These are phyloP conservation scores for Rosa persica DNA, from an alignment of 306 rosid genomes.

Conservation along the genomic window DNA sequence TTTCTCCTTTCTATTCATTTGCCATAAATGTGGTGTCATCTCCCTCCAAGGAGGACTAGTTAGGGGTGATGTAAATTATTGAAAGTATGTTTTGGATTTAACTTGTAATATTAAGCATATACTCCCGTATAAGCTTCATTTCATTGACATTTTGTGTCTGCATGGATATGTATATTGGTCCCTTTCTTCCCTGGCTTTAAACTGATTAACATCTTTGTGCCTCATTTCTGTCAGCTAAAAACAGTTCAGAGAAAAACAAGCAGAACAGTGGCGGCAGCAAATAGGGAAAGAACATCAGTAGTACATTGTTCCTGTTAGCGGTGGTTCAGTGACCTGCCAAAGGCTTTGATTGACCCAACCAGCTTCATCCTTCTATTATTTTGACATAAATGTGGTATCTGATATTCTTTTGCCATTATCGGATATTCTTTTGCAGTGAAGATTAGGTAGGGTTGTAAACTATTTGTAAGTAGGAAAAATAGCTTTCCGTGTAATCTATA, in stretches of 20 bases:
- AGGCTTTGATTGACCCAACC: not conserved
- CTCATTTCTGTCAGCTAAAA: constrained; percentile 50
- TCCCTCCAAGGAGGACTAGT: not conserved
- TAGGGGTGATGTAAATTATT: not conserved
- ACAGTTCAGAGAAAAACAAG: constrained; percentile 71
- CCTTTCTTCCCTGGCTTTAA: not conserved
- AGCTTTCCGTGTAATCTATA: not conserved
- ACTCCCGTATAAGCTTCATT: no score
- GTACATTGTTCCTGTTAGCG: constrained; percentile 43
- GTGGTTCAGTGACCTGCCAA: constrained; percentile 35
- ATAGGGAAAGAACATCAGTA: constrained; percentile 51
- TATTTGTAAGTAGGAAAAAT: constrained; percentile 17
- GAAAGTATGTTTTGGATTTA: no score
- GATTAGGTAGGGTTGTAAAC: constrained; percentile 21
- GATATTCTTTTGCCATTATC: not conserved
- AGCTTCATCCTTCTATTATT: not conserved
- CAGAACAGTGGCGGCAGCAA: constrained; percentile 72
- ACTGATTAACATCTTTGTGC: constrained; percentile 3
- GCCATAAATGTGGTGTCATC: not conserved
- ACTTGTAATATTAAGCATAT: no score
- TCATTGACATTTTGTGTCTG: not conserved
- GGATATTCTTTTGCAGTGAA: constrained; percentile 1
- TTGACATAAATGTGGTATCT: not conserved
- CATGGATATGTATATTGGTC: not conserved
- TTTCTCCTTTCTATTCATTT: not conserved